Base-by-base conservation (phyloP, 2,329 filamentous ascomycete genomes). In the Fusarium sp. region DNA sequence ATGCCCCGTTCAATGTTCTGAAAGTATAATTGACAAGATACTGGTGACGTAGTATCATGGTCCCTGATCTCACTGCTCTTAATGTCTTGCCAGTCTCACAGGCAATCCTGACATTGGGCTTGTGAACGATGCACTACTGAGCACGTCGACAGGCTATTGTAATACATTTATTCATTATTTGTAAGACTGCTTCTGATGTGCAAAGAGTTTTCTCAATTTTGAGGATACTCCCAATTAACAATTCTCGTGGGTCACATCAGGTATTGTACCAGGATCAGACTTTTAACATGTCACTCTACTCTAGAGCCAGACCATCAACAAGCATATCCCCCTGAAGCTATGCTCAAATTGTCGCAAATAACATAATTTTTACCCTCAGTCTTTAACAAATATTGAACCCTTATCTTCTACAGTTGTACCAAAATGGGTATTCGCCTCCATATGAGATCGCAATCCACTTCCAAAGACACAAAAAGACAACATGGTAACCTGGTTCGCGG, bases 21-120 rank as follows among this genome's bases (percentile, higher is more conserved):
- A 4, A 18, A 18, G 16, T 10, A 12, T 30, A 9, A 0, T 13
- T 30, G 0, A 10, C 6, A 8, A 6, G 4, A 2, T 8, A 16
- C 40, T 7, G 16, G 40, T 8, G 41, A 11, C n/a, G 23, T 28
- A 23, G 3, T 11, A 5, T 36, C 16, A 15, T 18, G 15, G 6
- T 16, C 18, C 15, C 7, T 10, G 34, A 37, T 6, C 8, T 18
- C 18, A 16, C 8, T n/a, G 34, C 9, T 37, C 30, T 30, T 11
- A 11, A 3, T 8, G 8, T 30, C 30, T 3, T 30, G 30, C 30
- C 30, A 30, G 23, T 23, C 23, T 23, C 6, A 23, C 5, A 23
- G 23, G 23, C 23, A 23, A 23, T 23, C 23, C 23, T 23, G 23
- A 4, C 23, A 4, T 23, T 23, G 23, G 23, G 23, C 23, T 23